Percentiles rank a stretch among this genome's conserved stretches.
phyloP scores from a whole-genome alignment of 2,329 filamentous ascomycete species.

The Aspergillus luchuensis region DNA sequence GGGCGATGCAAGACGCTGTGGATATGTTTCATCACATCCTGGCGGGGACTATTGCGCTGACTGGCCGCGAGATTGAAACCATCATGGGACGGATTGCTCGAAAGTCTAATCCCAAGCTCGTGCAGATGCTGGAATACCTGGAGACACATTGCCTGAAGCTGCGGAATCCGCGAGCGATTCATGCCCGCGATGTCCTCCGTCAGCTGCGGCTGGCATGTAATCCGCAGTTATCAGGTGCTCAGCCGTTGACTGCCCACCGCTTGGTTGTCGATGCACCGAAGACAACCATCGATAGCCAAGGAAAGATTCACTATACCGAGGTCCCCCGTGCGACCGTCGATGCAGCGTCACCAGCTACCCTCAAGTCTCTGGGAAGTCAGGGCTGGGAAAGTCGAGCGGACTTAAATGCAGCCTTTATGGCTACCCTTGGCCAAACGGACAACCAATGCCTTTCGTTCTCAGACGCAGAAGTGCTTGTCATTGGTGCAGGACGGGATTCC shows the following conservation, averaged over 20 bases:
- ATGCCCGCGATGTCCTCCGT: background rate
- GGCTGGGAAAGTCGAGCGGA: background rate
- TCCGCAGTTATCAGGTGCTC: background rate
- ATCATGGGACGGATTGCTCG: conserved; percentile 1
- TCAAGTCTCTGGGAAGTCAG: background rate
- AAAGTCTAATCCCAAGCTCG: background rate
- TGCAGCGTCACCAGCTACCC: background rate
- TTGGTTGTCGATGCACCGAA: background rate
- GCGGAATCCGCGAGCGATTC: background rate
- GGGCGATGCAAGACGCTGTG: conserved; percentile 5
- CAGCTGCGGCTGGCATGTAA: background rate
- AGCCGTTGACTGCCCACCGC: background rate
- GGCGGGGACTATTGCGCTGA: background rate
- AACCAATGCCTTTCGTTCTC: background rate
- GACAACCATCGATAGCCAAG: background rate
- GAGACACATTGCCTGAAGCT: background rate
- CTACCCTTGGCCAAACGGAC: background rate
- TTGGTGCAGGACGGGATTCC: conserved; percentile 7
- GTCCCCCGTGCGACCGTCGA: background rate
- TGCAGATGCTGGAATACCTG: background rate
- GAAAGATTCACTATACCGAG: conserved; percentile 2
- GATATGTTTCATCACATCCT: background rate
- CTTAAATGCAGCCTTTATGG: background rate
- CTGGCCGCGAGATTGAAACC: background rate
- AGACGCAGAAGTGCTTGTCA: conserved; percentile 6